Conservation (phyloP, 768 basidiomycete genomes). For the Termitomyces sp. region DNA sequence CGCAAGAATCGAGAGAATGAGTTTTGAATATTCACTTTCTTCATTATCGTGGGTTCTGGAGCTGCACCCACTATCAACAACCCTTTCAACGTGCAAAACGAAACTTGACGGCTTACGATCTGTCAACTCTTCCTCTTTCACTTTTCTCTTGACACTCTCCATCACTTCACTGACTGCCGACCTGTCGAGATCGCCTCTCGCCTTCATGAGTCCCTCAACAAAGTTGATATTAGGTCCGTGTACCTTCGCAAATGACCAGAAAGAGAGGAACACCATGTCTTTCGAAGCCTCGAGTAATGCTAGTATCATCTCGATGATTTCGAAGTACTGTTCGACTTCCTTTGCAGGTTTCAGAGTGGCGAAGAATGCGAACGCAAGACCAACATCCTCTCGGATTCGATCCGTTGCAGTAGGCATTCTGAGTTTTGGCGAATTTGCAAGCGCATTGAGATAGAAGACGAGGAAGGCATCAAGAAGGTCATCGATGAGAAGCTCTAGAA, state of each 20-base stretch:
- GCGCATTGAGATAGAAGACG: constrained; percentile 82
- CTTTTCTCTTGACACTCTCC: constrained; percentile 89
- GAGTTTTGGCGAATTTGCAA: constrained; percentile 80
- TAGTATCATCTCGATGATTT: constrained; percentile 80
- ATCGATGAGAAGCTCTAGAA: constrained; percentile 89
- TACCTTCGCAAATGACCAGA: constrained; percentile 89
- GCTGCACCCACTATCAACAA: constrained; percentile 36
- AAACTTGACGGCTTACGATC: constrained; percentile 62
- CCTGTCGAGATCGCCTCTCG: constrained; percentile 88
- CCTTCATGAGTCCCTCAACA: constrained; percentile 85
- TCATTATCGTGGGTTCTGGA: constrained; percentile 84
- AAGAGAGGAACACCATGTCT: constrained; percentile 88
- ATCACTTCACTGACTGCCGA: constrained; percentile 84
- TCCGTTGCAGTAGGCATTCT: constrained; percentile 83
- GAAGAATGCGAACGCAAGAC: constrained; percentile 77
- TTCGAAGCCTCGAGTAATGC: constrained; percentile 81
- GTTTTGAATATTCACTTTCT: constrained; percentile 76
- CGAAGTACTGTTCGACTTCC: constrained; percentile 80
- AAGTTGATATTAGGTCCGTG: constrained; percentile 92
- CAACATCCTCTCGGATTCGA: constrained; percentile 77
- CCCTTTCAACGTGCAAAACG: neutral
- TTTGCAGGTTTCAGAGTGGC: constrained; percentile 66
- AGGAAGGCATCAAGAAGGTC: constrained; percentile 91
- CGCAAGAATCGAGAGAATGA: constrained; percentile 74
- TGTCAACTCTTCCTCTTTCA: constrained; percentile 79